Evolutionary conservation across 1,284 basidiomycete genomes (phyloP), one percentile per base, ranked within the genome.

Genomic region (Leccinum angustisporum): DNA sequence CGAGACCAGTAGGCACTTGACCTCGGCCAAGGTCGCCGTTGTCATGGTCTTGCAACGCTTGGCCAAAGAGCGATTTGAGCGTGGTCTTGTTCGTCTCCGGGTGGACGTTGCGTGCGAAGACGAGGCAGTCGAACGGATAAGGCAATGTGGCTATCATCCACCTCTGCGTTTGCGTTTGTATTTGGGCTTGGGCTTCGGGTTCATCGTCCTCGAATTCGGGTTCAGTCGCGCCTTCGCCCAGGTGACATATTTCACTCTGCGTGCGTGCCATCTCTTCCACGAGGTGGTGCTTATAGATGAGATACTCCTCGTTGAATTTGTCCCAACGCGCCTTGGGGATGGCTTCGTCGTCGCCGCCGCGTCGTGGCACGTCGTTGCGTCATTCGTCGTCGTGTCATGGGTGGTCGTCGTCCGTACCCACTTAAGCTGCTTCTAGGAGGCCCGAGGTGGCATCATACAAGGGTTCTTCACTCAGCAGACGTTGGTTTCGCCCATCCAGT

Each of bases 401-500:
- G n/a, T n/a, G n/a, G n/a, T n/a, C n/a, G n/a, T n/a, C n/a, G n/a
- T n/a, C n/a, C n/a, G n/a, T n/a, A n/a, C 25, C 25, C 25, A 25
- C 25, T 25, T 25, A 25, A 25, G 25, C 25, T 1, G 25, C 25
- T 25, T 25, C 25, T 25, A 3, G 3, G 25, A 25, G 25, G 25
- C 3, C 4, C 3, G 25, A 25, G 25, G 25, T 25, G 25, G 25
- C 25, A 25, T 25, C 25, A 25, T 25, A 78, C 38, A 85, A 74
- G 4, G 92, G 91, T 55, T 96, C 93, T 63, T 92, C 91, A 63
- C 90, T 87, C 65, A 97, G 81, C 61, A 98, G 83, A 46, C 91
- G 87, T 43, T 97, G 85, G 75, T 99, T 99, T 36, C 97, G 82
- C 1, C 98, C 97, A 16, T 97, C 98, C 18, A 99, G 82, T 77